Percentiles rank a stretch among this genome's conserved stretches.
These are phyloP conservation scores for Talaromyces adpressus DNA, from an alignment of 495 filamentous ascomycete genomes.

Conservation along the genomic window DNA sequence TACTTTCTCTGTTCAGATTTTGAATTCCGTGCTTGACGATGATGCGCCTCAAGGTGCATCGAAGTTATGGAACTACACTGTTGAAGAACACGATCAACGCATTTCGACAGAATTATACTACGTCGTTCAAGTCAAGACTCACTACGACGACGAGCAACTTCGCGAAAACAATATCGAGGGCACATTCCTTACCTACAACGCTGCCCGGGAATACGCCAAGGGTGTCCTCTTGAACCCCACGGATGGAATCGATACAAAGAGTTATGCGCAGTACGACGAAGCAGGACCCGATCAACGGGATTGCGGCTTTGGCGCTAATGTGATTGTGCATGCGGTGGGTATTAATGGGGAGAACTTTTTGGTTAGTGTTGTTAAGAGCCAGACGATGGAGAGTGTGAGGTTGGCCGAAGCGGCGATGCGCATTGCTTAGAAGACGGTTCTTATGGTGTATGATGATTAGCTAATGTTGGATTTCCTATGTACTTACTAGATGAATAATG, in stretches of 20 bases:
- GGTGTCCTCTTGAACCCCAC: conserved; percentile 9
- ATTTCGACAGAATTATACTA: conserved; percentile 15
- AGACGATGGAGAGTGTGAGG: conserved; percentile 14
- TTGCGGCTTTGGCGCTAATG: conserved; percentile 19
- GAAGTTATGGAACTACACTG: conserved; percentile 1
- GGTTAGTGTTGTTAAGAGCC: conserved; percentile 14
- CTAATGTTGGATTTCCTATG: not conserved
- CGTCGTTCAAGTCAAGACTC: conserved; percentile 14
- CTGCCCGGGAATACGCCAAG: conserved; percentile 13
- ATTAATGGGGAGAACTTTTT: conserved; percentile 15
- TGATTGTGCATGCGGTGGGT: conserved; percentile 16
- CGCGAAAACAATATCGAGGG: conserved; percentile 13
- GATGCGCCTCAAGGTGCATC: not conserved
- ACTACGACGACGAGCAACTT: conserved; percentile 11
- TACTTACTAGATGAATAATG: not conserved
- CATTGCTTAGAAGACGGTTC: not conserved
- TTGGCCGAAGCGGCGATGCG: conserved; percentile 11
- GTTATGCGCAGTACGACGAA: conserved; percentile 15
- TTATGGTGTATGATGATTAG: not conserved
- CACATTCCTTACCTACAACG: conserved; percentile 11
- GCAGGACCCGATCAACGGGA: conserved; percentile 13
- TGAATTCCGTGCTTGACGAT: conserved; percentile 11
- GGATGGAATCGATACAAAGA: conserved; percentile 11
- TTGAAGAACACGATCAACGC: conserved; percentile 9
- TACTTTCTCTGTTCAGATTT: conserved; percentile 14